A percentile compares a stretch with the other conserved stretches of the same genome.
Conservation (phyloP, 768 basidiomycete genomes). For the Gyrodon lividus region DNA sequence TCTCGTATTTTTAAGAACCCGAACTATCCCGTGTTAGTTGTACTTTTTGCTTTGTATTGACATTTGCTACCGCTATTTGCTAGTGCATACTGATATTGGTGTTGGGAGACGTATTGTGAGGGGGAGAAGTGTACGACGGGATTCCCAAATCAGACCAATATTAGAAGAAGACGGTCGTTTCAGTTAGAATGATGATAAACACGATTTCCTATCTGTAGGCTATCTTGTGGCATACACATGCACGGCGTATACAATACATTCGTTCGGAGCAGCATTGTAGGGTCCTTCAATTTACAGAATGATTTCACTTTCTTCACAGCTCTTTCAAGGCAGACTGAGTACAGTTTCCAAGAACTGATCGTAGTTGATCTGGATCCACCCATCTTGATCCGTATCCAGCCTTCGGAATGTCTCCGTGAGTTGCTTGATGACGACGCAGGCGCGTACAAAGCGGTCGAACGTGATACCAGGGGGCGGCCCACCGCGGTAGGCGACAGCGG, state of each 20-base stretch:
- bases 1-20: background rate
- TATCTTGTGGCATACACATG: background rate
- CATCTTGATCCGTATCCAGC: constrained; percentile 63
- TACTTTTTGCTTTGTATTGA: background rate
- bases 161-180: too few relatives aligned
- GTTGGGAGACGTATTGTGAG: background rate
- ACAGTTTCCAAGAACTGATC: constrained; percentile 55
- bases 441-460: constrained; percentile 85
- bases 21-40: constrained; percentile 1
- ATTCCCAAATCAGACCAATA: too few relatives aligned
- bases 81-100: background rate
- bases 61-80: background rate
- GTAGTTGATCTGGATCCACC: constrained; percentile 52
- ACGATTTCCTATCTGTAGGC: background rate
- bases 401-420: constrained; percentile 67
- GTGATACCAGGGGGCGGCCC: constrained; percentile 59
- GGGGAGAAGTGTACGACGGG: background rate
- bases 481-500: constrained; percentile 33
- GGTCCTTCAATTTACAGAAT: background rate
- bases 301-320: background rate
- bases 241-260: background rate
- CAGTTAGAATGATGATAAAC: too few relatives aligned
- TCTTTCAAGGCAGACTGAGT: constrained; percentile 41
- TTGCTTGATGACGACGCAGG: constrained; percentile 81
- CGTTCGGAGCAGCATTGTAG: background rate